Conservation (phyloP, 768 basidiomycete species). For the Kwoniella bestiolae region DNA sequence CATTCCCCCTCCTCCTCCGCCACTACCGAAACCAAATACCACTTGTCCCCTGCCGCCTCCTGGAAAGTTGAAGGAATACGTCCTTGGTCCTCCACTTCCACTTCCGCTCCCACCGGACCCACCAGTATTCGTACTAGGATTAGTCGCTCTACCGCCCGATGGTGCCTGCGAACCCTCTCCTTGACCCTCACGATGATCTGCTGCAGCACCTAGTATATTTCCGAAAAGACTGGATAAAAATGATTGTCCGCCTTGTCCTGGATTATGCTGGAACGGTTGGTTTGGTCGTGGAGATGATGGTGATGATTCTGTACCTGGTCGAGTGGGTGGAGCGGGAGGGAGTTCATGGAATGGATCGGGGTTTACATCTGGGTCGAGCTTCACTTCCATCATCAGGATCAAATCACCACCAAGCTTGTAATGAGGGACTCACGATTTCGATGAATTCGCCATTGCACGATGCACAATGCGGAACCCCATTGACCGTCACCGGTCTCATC, state of each 20-base stretch:
- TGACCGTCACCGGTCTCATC: conserved; percentile 80
- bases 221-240: conserved; percentile 33
- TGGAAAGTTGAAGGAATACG: conserved; percentile 44
- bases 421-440: conserved; percentile 64
- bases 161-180: not conserved
- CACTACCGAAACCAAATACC: conserved; percentile 34
- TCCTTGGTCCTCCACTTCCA: conserved; percentile 28
- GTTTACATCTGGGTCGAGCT: conserved; percentile 46
- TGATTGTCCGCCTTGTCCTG: conserved; percentile 23
- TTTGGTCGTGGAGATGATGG: conserved; percentile 10
- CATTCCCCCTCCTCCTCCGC: conserved; percentile 16
- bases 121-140: conserved; percentile 3
- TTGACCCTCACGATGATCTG: not conserved
- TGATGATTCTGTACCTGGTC: conserved; percentile 16
- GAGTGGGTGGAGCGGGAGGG: conserved; percentile 38
- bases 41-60: conserved; percentile 46
- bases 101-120: no score
- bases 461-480: conserved; percentile 68
- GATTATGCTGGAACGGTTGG: conserved; percentile 1
- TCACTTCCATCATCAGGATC: not conserved
- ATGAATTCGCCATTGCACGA: conserved; percentile 81
- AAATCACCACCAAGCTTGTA: not conserved
- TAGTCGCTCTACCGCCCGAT: conserved; percentile 7
- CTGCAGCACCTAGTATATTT: conserved; percentile 31
- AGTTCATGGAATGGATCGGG: conserved; percentile 45